phyloP scores from a whole-genome alignment of 805 yeast genomes.

The Ogataea polymorpha region DNA sequence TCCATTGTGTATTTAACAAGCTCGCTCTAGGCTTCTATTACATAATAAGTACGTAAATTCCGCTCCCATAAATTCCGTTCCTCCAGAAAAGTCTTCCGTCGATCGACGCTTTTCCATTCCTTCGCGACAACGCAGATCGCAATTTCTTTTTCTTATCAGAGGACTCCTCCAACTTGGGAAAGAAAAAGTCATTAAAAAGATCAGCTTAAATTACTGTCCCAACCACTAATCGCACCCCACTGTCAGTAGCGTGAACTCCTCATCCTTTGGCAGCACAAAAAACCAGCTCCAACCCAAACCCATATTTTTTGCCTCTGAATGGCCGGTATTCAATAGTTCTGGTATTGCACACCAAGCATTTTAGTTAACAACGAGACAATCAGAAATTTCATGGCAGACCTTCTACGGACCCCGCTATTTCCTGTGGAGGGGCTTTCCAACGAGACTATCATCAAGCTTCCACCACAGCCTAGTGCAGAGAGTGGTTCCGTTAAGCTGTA shows the following conservation, averaged over 20 bases:
- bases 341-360: too few species aligned
- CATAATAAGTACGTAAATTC: too few species aligned
- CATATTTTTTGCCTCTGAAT: not conserved
- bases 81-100: not conserved
- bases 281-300: not conserved
- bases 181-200: not conserved
- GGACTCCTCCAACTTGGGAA: not conserved
- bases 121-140: not conserved
- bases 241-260: too few species aligned
- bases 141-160: conserved; percentile 1
- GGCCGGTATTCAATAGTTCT: not conserved
- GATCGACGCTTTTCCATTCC: not conserved
- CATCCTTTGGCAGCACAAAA: not conserved
- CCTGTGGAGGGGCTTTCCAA: conserved; percentile 39
- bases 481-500: conserved; percentile 68
- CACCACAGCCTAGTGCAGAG: conserved; percentile 54
- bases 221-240: too few species aligned
- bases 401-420: conserved; percentile 42
- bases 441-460: conserved; percentile 46
- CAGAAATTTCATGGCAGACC: conserved; percentile 13
- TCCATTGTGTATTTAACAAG: too few species aligned
- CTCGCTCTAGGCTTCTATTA: too few species aligned
- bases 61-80: not conserved
- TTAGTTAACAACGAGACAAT: too few species aligned
- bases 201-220: not conserved